These are phyloP conservation scores for Daldinia eschscholtzii DNA, from an alignment of 2,329 filamentous ascomycete species.

Conservation along the genomic window DNA sequence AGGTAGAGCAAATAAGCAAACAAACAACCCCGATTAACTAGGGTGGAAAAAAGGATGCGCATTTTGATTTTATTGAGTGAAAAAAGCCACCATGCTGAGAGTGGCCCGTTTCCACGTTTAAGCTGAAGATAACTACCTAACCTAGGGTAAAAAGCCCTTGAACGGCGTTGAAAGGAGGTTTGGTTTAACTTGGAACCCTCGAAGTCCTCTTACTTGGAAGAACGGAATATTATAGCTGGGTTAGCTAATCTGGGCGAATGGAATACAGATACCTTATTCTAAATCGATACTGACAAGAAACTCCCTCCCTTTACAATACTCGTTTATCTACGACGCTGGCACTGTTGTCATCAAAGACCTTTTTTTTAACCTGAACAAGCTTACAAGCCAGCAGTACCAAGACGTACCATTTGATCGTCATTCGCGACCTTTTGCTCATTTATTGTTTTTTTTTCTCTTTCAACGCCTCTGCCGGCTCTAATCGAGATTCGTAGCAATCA, in stretches of 20 bases:
- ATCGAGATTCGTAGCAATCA: conserved; percentile 31
- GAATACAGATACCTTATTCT: neutral
- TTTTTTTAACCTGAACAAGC: neutral
- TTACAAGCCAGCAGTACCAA: neutral
- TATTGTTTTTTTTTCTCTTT: conserved; percentile 10
- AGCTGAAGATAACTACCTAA: too few relatives aligned
- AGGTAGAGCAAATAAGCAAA: neutral
- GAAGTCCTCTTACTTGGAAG: too few relatives aligned
- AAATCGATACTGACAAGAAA: neutral
- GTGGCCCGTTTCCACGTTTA: too few relatives aligned
- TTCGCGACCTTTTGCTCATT: conserved; percentile 21
- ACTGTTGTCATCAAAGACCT: neutral
- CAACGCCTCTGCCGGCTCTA: conserved; percentile 11
- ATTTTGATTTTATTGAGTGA: too few relatives aligned
- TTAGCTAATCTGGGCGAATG: neutral
- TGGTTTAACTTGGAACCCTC: too few relatives aligned
- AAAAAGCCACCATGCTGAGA: too few relatives aligned
- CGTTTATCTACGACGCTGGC: neutral
- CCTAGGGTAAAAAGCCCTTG: too few relatives aligned
- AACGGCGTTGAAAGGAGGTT: too few relatives aligned
- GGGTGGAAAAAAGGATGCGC: too few relatives aligned
- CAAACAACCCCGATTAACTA: too few relatives aligned
- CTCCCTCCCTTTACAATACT: neutral
- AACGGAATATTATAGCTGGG: neutral
- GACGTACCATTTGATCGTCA: neutral